Base-by-base conservation (phyloP, 2,329 filamentous ascomycete species). In the Emergomyces pasteurianus region DNA sequence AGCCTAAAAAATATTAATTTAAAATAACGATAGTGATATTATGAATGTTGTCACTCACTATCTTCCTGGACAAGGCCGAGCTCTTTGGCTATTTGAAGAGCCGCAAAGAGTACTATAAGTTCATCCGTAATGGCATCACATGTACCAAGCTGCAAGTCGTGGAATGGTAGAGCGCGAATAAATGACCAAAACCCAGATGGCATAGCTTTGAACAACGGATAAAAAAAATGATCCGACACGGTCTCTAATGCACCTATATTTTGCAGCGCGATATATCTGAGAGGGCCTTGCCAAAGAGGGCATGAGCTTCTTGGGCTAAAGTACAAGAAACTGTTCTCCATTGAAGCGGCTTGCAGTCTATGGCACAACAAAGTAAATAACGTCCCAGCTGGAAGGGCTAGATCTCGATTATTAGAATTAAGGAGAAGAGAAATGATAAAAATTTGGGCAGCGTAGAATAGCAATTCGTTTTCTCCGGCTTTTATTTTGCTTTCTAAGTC, bases 51-150 rank as follows among this genome's bases (percentile, higher is more conserved):
- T 14, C 2, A 70, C 72, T 67, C 74, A 83, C 84, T 79, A 65
- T 86, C 83, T 66, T 89, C 87, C 62, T 86, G 85, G 1, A 90
- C 83, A 21, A 89, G 74, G 1, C 86, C 86, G 43, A 81, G 76
- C 68, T 87, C 87, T 72, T 89, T 90, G 16, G 85, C 87, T 18
- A 85, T 81, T 64, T 89, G 86, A 50, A 90, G 76, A n/a, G 85
- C 81, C 52, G 86, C 81, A 49, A 90, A 78, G 64, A 85, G 83
- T 10, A 90, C 73, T 50, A 85, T 76, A 0, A 83, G 80, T 58
- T 83, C 79, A 16, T 78, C 73, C 59, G 83, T 78, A 31, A 83
- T 72, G 23, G 79, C 77, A 59, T 76, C 72, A 40, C 70, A 75
- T 47, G 77, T 77, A 63, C 74, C 78, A 60, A 73, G 77, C 14